Evolutionary conservation across 345 rosid genomes (phyloP).

Genomic region (Gynandropsis gynandra): DNA sequence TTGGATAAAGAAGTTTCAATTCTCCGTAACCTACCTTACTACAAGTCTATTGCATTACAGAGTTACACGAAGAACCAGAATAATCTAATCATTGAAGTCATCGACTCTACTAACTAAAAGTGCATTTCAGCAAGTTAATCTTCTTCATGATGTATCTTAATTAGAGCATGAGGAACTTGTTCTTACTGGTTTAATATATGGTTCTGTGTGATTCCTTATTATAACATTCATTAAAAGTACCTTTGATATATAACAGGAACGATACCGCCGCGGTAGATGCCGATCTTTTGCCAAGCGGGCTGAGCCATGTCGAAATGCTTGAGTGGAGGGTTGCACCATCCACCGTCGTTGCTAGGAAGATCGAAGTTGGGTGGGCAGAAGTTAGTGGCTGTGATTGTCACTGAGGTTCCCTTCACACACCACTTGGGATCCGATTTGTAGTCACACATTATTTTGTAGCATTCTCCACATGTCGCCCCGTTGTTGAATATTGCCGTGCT

Average conservation of each 20-base stretch:
- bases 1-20: too few species aligned
- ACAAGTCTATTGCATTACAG: too few species aligned
- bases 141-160: too few species aligned
- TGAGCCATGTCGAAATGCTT: conserved; percentile 91
- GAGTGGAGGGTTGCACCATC: conserved; percentile 96
- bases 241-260: conserved; percentile 70
- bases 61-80: too few species aligned
- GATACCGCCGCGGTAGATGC: conserved; percentile 70
- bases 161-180: too few species aligned
- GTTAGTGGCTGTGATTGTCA: conserved; percentile 71
- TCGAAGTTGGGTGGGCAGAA: conserved; percentile 78
- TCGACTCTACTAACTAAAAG: too few species aligned
- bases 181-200: background rate
- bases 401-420: conserved; percentile 54
- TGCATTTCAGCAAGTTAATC: too few species aligned
- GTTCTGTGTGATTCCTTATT: background rate
- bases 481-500: conserved; percentile 62
- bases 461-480: conserved; percentile 69
- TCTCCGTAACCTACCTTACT: too few species aligned
- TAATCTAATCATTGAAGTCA: too few species aligned
- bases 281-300: conserved; percentile 83
- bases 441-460: conserved; percentile 52
- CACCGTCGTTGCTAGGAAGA: conserved; percentile 59
- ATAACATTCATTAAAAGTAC: conserved; percentile 19
- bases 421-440: conserved; percentile 43